Evolutionary conservation across 495 filamentous ascomycete species (phyloP), one percentile per base, ranked within the genome.

Genomic region (Amniculicola lignicola): DNA sequence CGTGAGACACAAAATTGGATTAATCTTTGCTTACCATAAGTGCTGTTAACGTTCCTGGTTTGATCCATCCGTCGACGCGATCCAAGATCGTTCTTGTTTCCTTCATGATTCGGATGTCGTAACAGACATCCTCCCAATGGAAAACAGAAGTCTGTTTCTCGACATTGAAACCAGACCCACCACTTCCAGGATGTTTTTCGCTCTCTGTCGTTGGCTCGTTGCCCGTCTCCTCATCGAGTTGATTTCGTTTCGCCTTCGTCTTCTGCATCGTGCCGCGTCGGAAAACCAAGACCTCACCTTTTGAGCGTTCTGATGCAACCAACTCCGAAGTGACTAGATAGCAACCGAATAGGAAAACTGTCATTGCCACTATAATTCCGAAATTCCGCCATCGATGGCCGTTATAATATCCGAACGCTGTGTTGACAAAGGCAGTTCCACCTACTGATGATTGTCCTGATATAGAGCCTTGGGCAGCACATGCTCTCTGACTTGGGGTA

Each of bases 281-380:
- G 73, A 93, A 96, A 33, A 96, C 77, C 4, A 95, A 74, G 18
- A 95, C 82, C 64, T 95, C 90, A 28, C 88, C 90, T 69, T 89
- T 93, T 22, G 84, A 89, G 52, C 83, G 81, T 68, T 83, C 82
- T 22, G 83, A 81, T 0, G 85, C 78, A 29, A 93, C 84, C 24
- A 82, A 76, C 66, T 96, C 90, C 10, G 84, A 85, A 3, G 78
- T 76, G 22, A 81, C 36, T 23, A 94, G 80, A 62, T 94, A 92
- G 12, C 74, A 71, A 38, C 69, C 53, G 29, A 85, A 70, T 70
- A 89, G 83, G 64, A 79, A 80, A 27, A 85, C 50, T 64, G 86
- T 77, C 67, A 94, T 90, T 1, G 69, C 87, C 25, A 89, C 66
- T 40, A 94, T 67, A 51, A 96, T 87, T 28, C 87, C 89, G 18